A percentile compares a stretch with the other conserved stretches of the same genome.
Evolutionary conservation across 371 early-diverging fungal species (phyloP).

Genomic region (Rhizopus stolonifer): DNA sequence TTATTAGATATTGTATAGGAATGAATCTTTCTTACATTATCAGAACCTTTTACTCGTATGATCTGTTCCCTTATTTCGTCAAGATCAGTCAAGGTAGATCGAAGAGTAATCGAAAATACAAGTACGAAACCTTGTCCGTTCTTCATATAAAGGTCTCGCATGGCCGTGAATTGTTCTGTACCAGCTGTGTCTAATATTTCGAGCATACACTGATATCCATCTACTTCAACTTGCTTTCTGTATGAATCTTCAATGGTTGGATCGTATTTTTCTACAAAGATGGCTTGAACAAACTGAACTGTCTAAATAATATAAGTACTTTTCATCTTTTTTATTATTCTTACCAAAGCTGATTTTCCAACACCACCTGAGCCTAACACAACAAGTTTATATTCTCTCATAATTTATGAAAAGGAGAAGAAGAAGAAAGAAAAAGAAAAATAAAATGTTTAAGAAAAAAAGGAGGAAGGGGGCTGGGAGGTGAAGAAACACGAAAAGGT

Average conservation of each 20-base stretch:
- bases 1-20: background rate
- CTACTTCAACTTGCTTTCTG: slow-evolving; percentile 86
- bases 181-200: slow-evolving; percentile 91
- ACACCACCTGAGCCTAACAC: slow-evolving; percentile 91
- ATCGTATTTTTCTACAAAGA: slow-evolving; percentile 90
- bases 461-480: slow-evolving; percentile 5
- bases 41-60: slow-evolving; percentile 77
- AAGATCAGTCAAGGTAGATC: slow-evolving; percentile 81
- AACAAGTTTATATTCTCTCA: slow-evolving; percentile 85
- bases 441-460: slow-evolving; percentile 15
- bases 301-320: slow-evolving; percentile 55
- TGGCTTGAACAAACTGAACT: slow-evolving; percentile 88
- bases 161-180: slow-evolving; percentile 88
- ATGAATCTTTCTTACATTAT: slow-evolving; percentile 54
- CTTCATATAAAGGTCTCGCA: slow-evolving; percentile 91
- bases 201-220: slow-evolving; percentile 83
- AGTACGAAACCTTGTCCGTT: slow-evolving; percentile 88
- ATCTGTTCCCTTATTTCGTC: slow-evolving; percentile 79
- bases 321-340: slow-evolving; percentile 12
- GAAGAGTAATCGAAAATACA: slow-evolving; percentile 84
- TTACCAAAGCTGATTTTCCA: slow-evolving; percentile 89
- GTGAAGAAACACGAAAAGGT: slow-evolving; percentile 5
- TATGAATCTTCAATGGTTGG: slow-evolving; percentile 92
- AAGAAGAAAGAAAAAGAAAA: slow-evolving; percentile 13
- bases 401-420: slow-evolving; percentile 12